Base-by-base conservation (phyloP, 129 eudicot species). In the Arctium minus region DNA sequence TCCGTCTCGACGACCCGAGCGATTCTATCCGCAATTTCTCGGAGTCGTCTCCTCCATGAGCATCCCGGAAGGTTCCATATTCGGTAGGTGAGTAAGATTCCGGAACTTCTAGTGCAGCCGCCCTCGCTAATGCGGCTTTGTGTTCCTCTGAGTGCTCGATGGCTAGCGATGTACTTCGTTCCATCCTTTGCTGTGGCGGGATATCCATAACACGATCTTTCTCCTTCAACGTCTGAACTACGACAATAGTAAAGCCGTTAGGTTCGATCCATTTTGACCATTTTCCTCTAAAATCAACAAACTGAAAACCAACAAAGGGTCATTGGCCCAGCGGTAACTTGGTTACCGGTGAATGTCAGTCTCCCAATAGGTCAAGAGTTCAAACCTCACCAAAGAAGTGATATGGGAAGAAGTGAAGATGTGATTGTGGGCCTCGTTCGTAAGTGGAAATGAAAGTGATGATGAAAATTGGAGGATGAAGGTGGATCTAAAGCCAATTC, bases 101-200 rank as follows among this genome's bases (percentile, higher is more conserved):
- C 10, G 98, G 98, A 87, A 96, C 89, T 1, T 92, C 94, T 64
- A 96, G 81, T 1, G 97, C 92, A 31, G 44, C 94, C 0, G 98
- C 98, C 75, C 94, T 90, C 15, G 91, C 85, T 30, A 96, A 80
- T 17, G 98, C 98, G 31, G 91, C 92, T 72, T 75, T 82, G 82
- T 93, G 80, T 87, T 96, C 98, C 84, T 82, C 94, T 1, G 68
- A 86, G 77, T 96, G 99, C 73, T 96, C 98, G 64, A 91, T 88
- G 38, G 91, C 96, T 50, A 96, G 27, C 22, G 93, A 85, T 22
- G 87, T 80, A 81, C 87, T 90, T 50, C 99, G 39, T 73, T 93
- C 97, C 97, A 96, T 93, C 81, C 88, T 88, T 81, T 96, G 99
- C 11, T 88, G 90, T 69, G 81, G 81, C 1, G 98, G 98, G 17